Conservation (phyloP, 495 filamentous ascomycete species). For the Hypomontagnella monticulosa region DNA sequence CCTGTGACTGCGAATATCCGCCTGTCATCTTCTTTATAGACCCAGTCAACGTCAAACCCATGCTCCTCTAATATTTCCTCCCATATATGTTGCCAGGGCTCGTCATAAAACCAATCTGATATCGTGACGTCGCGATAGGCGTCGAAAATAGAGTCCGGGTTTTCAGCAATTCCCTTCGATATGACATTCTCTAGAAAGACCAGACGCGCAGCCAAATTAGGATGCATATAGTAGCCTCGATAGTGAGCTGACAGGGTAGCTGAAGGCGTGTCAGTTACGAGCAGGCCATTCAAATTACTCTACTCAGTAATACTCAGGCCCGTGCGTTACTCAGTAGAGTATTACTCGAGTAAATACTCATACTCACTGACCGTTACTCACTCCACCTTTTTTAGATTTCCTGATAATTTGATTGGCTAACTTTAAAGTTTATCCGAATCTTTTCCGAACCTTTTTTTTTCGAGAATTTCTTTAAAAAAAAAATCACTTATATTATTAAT, state of each 20-base stretch:
- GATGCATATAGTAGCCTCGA: not conserved
- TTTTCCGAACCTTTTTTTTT: too few relatives aligned
- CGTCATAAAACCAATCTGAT: not conserved
- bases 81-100: slow-evolving; percentile 2
- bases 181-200: slow-evolving; percentile 18
- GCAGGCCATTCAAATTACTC: too few relatives aligned
- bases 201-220: not conserved
- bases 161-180: slow-evolving; percentile 11
- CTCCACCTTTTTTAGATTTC: too few relatives aligned
- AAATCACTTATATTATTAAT: too few relatives aligned
- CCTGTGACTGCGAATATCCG: slow-evolving; percentile 3
- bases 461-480: too few relatives aligned
- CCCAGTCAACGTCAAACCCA: slow-evolving; percentile 22
- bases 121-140: not conserved
- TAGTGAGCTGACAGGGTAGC: not conserved
- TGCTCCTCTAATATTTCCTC: slow-evolving; percentile 15
- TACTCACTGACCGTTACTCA: too few relatives aligned
- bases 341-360: too few relatives aligned
- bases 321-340: too few relatives aligned
- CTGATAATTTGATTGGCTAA: too few relatives aligned
- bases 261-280: not conserved
- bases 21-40: slow-evolving; percentile 17
- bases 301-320: too few relatives aligned
- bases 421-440: too few relatives aligned
- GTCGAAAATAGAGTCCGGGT: slow-evolving; percentile 22